A percentile compares a stretch with the other conserved stretches of the same genome.
Conservation (phyloP, 306 rosid species). For the Luffa aegyptiaca region DNA sequence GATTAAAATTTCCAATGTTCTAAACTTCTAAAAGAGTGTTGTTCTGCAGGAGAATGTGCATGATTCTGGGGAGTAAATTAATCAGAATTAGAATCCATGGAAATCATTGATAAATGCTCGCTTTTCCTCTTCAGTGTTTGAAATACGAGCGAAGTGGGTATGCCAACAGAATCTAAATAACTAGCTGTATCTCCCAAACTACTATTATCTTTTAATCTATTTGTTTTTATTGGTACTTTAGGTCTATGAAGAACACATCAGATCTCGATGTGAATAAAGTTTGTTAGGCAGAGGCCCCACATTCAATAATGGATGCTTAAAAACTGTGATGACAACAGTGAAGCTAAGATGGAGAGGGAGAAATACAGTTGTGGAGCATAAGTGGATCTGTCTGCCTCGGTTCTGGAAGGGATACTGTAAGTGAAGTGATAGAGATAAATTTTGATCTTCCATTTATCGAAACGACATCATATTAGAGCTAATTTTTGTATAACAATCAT, state of each 20-base stretch:
- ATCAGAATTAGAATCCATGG: not conserved
- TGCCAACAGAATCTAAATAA: not conserved
- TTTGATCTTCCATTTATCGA: not conserved
- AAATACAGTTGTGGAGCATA: not conserved
- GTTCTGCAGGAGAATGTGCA: slow-evolving; percentile 1
- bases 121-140: not conserved
- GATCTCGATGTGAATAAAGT: not conserved
- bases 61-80: not conserved
- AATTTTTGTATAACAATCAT: not conserved
- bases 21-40: not conserved
- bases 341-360: not conserved
- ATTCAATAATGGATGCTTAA: not conserved
- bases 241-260: slow-evolving; percentile 1
- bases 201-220: not conserved
- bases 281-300: not conserved
- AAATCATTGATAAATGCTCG: not conserved
- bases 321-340: not conserved
- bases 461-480: not conserved
- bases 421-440: not conserved
- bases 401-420: not conserved
- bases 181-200: not conserved
- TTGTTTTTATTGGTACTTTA: not conserved
- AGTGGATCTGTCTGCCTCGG: not conserved
- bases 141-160: not conserved
- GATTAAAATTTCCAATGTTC: not conserved